Conservation (phyloP, 2,329 filamentous ascomycete species). For the Tothia fuscella region DNA sequence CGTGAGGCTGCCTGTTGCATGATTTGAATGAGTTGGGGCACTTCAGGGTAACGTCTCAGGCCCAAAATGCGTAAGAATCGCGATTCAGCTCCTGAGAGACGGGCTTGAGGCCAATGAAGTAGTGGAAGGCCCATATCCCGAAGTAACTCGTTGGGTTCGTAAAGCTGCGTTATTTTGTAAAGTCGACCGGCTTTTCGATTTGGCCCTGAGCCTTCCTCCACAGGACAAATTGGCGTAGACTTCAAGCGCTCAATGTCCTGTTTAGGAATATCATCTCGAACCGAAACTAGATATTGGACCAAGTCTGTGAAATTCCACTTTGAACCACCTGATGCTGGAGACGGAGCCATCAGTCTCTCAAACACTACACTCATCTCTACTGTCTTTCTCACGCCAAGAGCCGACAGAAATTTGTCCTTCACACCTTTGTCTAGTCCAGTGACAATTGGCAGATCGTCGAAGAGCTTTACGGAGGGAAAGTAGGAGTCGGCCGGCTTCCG, state of each 20-base stretch:
- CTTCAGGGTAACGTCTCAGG: constrained; percentile 57
- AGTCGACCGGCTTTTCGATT: constrained; percentile 22
- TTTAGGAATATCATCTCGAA: constrained; percentile 73
- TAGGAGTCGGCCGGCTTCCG: constrained; percentile 74
- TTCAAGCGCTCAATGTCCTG: constrained; percentile 71
- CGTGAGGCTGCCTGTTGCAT: constrained; percentile 52
- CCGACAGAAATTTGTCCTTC: constrained; percentile 78
- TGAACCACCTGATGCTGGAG: constrained; percentile 46
- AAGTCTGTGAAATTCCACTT: constrained; percentile 62
- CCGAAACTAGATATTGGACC: constrained; percentile 86
- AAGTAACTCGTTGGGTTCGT: constrained; percentile 62
- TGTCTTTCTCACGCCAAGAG: constrained; percentile 86
- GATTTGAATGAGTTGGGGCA: constrained; percentile 63
- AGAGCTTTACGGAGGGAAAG: constrained; percentile 85
- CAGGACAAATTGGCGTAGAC: constrained; percentile 69
- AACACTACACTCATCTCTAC: constrained; percentile 93
- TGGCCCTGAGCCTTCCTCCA: constrained; percentile 42
- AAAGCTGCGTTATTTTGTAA: constrained; percentile 68
- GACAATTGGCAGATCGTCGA: constrained; percentile 82
- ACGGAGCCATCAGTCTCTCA: constrained; percentile 54
- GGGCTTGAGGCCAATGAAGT: constrained; percentile 71
- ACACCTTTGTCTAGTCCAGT: constrained; percentile 57
- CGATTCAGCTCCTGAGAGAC: constrained; percentile 55
- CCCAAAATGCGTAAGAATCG: constrained; percentile 64
- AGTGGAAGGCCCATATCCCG: constrained; percentile 61